Evolutionary conservation across 768 basidiomycete genomes (phyloP), one percentile per base, ranked within the genome.

Genomic region (Panellus pusillus): DNA sequence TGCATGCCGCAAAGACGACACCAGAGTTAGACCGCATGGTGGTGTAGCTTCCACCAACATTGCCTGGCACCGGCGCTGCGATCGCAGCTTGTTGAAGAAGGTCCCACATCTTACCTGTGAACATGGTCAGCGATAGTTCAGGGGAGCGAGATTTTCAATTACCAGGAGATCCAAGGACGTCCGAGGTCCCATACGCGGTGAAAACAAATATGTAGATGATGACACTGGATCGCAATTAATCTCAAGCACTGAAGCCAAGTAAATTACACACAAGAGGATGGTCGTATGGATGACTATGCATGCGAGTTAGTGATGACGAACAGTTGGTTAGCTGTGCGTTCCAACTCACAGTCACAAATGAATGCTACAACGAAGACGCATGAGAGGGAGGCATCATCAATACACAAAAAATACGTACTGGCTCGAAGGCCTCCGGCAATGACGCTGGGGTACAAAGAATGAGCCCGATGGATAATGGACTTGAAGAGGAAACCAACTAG

Each of bases 171-270:
- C 40, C 40, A n/a, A 41, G 40, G 17, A 41, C 40, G 40, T 41
- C 40, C 11, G 40, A 41, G 46, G 36, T 37, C 3, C 40, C 52
- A 29, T 58, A 50, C 35, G 47, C 57, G 28, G 37, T 47, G 43
- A 38, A 66, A 60, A 68, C 61, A 20, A 70, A 53, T 49, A 44
- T 48, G 57, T 56, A 52, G 15, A 60, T 55, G 27, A 61, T 63
- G 45, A 61, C 55, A 58, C 69, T 66, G 31, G 70, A 57, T 44
- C 69, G 64, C 15, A 67, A 46, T 1, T 70, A 54, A 67, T 20
- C 9, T 32, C 9, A 46, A 18, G 9, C 14, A 3, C 28, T 17
- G n/a, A 28, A 17, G 17, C 13, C 3, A 9, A 18, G 40, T 17
- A 24, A 24, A 24, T 24, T 24, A 24, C 40, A 13, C 28, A 28